Conservation (phyloP, 108 stramenopile species). For the Nannochloropsis gaditana region DNA sequence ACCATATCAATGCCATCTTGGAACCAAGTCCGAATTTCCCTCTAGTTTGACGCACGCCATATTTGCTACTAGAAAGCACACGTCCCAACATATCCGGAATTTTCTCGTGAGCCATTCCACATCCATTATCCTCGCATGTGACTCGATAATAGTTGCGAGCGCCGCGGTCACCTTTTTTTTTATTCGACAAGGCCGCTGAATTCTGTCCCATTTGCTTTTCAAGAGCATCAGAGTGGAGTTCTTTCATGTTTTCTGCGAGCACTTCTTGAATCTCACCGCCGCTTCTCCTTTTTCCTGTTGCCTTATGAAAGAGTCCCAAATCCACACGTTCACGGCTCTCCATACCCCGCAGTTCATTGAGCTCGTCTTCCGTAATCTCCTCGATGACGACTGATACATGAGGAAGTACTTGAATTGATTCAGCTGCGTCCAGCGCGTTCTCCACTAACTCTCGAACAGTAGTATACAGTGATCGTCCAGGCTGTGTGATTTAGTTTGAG, state of each 20-base stretch:
- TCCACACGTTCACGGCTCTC: slow-evolving; percentile 22
- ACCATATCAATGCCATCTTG: slow-evolving; percentile 97
- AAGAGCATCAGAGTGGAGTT: slow-evolving; percentile 28
- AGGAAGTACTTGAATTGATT: slow-evolving; percentile 71
- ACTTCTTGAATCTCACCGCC: background rate
- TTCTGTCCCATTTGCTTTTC: slow-evolving; percentile 20
- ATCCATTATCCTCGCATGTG: slow-evolving; percentile 83
- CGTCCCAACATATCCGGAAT: slow-evolving; percentile 84
- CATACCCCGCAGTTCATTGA: slow-evolving; percentile 69
- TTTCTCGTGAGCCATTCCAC: slow-evolving; percentile 80
- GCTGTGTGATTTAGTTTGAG: background rate
- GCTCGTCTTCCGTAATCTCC: slow-evolving; percentile 75
- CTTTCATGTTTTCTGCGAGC: slow-evolving; percentile 30
- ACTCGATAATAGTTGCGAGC: slow-evolving; percentile 68
- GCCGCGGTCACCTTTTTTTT: slow-evolving; percentile 46
- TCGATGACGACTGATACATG: slow-evolving; percentile 67
- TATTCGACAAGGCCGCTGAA: background rate
- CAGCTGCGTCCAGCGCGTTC: slow-evolving; percentile 83
- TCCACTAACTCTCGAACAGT: slow-evolving; percentile 87
- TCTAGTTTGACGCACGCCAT: slow-evolving; percentile 87
- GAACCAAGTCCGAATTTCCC: slow-evolving; percentile 95
- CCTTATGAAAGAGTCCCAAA: background rate
- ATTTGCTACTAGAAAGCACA: slow-evolving; percentile 85
- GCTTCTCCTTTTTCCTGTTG: background rate
- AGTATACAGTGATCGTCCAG: slow-evolving; percentile 84